Conservation (phyloP, 352 stramenopile species). For the Thraustotheca clavata region DNA sequence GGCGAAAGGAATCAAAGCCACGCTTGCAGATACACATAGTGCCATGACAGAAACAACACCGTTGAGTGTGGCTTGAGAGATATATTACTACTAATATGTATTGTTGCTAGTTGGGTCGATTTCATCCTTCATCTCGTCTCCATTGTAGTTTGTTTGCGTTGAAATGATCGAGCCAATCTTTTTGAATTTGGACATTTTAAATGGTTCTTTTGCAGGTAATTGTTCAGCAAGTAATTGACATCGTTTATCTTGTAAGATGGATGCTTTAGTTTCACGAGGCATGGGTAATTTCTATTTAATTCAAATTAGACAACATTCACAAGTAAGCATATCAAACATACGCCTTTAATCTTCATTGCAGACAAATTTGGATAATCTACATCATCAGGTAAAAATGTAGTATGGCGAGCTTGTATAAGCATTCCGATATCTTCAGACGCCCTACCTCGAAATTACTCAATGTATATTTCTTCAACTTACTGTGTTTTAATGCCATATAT, state of each 20-base stretch:
- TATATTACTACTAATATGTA: not conserved
- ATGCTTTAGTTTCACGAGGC: slow-evolving; percentile 65
- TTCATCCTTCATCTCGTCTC: not conserved
- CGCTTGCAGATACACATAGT: not conserved
- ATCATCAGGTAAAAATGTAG: slow-evolving; percentile 55
- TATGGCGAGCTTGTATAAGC: slow-evolving; percentile 59
- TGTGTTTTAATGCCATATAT: slow-evolving; percentile 74
- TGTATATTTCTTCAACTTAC: slow-evolving; percentile 24
- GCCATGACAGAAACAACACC: not conserved
- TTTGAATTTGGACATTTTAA: slow-evolving; percentile 86
- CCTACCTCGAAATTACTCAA: slow-evolving; percentile 23
- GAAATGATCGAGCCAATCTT: slow-evolving; percentile 53
- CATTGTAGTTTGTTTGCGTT: slow-evolving; percentile 40
- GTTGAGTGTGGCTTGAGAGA: not conserved
- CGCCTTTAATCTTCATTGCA: slow-evolving; percentile 72
- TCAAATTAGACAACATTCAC: not conserved
- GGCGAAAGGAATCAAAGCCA: not conserved
- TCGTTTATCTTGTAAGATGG: slow-evolving; percentile 53
- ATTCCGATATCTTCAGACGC: slow-evolving; percentile 62
- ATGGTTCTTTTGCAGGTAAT: slow-evolving; percentile 35
- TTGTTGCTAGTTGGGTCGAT: not conserved
- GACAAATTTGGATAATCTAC: slow-evolving; percentile 67
- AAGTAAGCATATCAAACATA: slow-evolving; percentile 26
- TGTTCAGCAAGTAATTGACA: slow-evolving; percentile 29
- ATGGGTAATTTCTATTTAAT: slow-evolving; percentile 51